Percentiles rank a stretch among this genome's conserved stretches.
Conservation (phyloP, 768 basidiomycete species). For the Auriscalpium orientale region DNA sequence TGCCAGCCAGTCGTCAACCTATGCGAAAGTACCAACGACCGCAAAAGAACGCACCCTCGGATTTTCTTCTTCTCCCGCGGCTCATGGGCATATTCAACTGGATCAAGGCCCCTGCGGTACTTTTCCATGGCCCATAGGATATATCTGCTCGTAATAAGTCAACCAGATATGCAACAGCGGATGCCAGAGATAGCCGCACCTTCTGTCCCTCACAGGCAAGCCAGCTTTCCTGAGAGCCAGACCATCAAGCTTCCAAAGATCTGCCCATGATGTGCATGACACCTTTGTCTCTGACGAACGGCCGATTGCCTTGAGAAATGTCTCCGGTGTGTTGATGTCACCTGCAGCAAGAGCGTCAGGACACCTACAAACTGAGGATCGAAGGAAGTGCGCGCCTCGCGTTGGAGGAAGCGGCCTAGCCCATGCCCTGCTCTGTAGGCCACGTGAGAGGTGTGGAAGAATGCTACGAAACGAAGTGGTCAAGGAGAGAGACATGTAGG, state of each 20-base stretch:
- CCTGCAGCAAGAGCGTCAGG: slow-evolving; percentile 25
- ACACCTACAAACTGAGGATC: not conserved
- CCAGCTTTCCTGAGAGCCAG: slow-evolving; percentile 57
- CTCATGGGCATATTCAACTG: slow-evolving; percentile 58
- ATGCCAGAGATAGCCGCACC: slow-evolving; percentile 33
- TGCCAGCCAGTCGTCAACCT: not conserved
- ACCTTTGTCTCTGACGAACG: slow-evolving; percentile 60
- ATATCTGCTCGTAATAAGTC: slow-evolving; percentile 41
- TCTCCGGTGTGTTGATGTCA: slow-evolving; percentile 45
- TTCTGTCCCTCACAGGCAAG: slow-evolving; percentile 58
- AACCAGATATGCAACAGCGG: not conserved
- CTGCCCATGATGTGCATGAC: slow-evolving; percentile 58
- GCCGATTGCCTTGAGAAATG: slow-evolving; percentile 71
- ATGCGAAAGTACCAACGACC: not conserved
- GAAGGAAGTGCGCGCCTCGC: not conserved
- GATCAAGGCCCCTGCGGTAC: slow-evolving; percentile 49
- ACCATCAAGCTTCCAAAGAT: slow-evolving; percentile 59
- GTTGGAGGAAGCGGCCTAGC: not conserved
- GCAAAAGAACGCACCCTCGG: slow-evolving; percentile 55
- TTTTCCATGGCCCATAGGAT: slow-evolving; percentile 84
- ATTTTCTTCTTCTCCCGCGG: slow-evolving; percentile 66
- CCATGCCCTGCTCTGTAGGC: not conserved
- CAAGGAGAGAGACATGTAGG: no score
- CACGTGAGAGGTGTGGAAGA: no score
- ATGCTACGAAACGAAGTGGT: no score